A percentile compares a stretch with the other conserved stretches of the same genome.
phyloP scores from a whole-genome alignment of 1,284 basidiomycete species.

The Austroboletus olivaceoglutinosus region DNA sequence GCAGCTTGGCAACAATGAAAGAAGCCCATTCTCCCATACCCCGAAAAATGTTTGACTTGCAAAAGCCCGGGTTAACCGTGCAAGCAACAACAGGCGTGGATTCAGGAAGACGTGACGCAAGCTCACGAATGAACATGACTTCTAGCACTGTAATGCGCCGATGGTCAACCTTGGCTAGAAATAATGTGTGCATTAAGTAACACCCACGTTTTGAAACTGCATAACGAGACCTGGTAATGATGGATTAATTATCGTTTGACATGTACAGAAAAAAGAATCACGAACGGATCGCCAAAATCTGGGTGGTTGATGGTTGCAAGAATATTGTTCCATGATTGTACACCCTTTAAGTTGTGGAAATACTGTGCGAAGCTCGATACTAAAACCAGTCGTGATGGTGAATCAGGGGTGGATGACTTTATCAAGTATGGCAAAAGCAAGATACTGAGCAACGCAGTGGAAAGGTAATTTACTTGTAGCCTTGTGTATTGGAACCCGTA shows the following conservation, averaged over 20 bases:
- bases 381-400: slow-evolving; percentile 24
- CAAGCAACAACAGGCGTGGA: slow-evolving; percentile 26
- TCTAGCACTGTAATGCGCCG: slow-evolving; percentile 20
- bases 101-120: slow-evolving; percentile 27
- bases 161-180: slow-evolving; percentile 1
- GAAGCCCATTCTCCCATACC: neutral
- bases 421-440: slow-evolving; percentile 29
- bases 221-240: slow-evolving; percentile 23
- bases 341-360: neutral
- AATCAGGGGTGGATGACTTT: slow-evolving; percentile 13
- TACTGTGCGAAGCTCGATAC: slow-evolving; percentile 26
- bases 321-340: slow-evolving; percentile 9
- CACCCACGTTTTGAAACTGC: slow-evolving; percentile 33
- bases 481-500: slow-evolving; percentile 7
- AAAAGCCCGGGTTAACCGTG: slow-evolving; percentile 33
- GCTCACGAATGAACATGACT: slow-evolving; percentile 29
- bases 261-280: neutral
- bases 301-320: slow-evolving; percentile 16
- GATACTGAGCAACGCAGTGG: slow-evolving; percentile 25
- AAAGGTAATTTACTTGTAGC: slow-evolving; percentile 34
- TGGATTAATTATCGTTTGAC: neutral
- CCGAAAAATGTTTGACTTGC: slow-evolving; percentile 21
- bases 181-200: neutral
- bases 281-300: slow-evolving; percentile 14
- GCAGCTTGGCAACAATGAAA: neutral